Percentiles rank a stretch among this genome's conserved stretches.
Evolutionary conservation across 176 grass and related monocot genomes (phyloP).

Genomic region (Zoysia japonica): DNA sequence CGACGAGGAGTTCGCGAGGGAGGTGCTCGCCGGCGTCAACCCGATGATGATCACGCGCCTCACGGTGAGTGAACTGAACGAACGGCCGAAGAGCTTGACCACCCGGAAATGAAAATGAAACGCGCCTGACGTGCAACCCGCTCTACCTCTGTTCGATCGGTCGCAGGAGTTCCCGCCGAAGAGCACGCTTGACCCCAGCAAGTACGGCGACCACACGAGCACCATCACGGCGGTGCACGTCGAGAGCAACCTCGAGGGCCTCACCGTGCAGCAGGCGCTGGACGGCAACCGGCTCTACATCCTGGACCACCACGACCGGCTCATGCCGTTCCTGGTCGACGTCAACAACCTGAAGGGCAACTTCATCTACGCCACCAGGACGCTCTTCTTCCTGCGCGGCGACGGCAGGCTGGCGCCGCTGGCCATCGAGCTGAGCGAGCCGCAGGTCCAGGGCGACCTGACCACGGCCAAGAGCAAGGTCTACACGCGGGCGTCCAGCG

Average conservation of each 20-base stretch:
- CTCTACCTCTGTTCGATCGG: background rate
- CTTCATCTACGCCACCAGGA: conserved; percentile 84
- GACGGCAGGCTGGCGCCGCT: conserved; percentile 60
- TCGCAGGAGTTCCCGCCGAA: conserved; percentile 67
- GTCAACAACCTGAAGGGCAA: conserved; percentile 56
- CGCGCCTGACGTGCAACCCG: background rate
- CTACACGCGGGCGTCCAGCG: conserved; percentile 55
- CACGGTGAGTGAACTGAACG: conserved; percentile 25
- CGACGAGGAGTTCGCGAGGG: conserved; percentile 85
- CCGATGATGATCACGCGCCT: conserved; percentile 67
- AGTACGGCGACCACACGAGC: conserved; percentile 82
- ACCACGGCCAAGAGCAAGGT: conserved; percentile 60
- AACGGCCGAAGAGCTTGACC: background rate
- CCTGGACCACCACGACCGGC: conserved; percentile 84
- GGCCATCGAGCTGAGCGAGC: conserved; percentile 85
- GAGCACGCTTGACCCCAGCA: conserved; percentile 68
- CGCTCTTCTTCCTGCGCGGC: conserved; percentile 65
- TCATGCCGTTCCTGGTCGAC: conserved; percentile 77
- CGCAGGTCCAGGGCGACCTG: conserved; percentile 27
- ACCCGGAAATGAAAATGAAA: background rate
- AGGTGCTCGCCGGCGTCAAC: conserved; percentile 92
- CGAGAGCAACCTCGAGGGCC: conserved; percentile 59
- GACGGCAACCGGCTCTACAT: conserved; percentile 60
- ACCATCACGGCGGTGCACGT: conserved; percentile 66
- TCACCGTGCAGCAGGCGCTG: conserved; percentile 64